phyloP scores from a whole-genome alignment of 306 rosid species.

The Prunus mume region DNA sequence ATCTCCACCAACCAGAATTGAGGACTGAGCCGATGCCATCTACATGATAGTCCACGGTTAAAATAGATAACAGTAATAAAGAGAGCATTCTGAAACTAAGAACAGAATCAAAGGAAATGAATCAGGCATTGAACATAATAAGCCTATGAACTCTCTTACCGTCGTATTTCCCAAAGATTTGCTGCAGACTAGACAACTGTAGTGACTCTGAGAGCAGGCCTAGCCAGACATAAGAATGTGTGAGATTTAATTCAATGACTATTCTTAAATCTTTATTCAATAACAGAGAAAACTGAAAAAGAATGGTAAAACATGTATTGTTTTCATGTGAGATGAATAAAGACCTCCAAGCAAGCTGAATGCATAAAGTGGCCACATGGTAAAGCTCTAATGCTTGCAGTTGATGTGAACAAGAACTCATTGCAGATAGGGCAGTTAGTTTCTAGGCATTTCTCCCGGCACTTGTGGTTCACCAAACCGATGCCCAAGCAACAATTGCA shows the following conservation, averaged over 20 bases:
- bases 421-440: conserved; percentile 87
- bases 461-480: conserved; percentile 56
- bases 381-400: conserved; percentile 75
- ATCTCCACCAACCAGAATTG: conserved; percentile 1
- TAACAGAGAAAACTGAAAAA: not conserved
- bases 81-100: not conserved
- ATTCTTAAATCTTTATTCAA: not conserved
- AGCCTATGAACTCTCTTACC: conserved; percentile 41
- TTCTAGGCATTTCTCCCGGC: conserved; percentile 82
- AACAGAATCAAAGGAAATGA: not conserved
- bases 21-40: conserved; percentile 14
- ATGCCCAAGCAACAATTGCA: conserved; percentile 89
- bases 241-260: conserved; percentile 12
- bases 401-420: conserved; percentile 78
- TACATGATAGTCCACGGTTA: not conserved
- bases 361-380: conserved; percentile 96
- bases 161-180: conserved; percentile 70
- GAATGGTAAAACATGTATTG: not conserved
- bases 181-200: conserved; percentile 82
- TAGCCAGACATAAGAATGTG: conserved; percentile 30
- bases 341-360: conserved; percentile 83
- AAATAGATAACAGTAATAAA: not conserved
- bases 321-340: conserved; percentile 8
- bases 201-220: conserved; percentile 74
- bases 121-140: not conserved